Evolutionary conservation across 805 yeast genomes (phyloP).

Genomic region (Wickerhamiella musiphila): DNA sequence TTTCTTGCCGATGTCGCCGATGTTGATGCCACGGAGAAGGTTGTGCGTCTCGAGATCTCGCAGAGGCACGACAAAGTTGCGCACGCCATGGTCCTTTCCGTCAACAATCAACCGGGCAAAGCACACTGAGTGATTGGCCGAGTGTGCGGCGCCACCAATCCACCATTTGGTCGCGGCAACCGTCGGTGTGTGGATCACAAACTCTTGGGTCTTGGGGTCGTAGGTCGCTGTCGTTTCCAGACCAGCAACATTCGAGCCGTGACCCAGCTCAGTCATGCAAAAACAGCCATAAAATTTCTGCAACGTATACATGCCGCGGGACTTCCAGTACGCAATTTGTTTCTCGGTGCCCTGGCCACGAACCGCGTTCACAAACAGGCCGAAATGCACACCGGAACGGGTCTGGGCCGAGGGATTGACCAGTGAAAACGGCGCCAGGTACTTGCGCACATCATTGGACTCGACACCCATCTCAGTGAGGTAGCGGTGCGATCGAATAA

Average conservation of each 20-base stretch:
- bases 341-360: conserved; percentile 77
- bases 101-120: conserved; percentile 71
- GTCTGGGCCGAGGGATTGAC: conserved; percentile 66
- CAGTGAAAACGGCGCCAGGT: conserved; percentile 17
- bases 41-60: conserved; percentile 53
- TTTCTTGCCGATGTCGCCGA: conserved; percentile 88
- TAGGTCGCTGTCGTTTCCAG: conserved; percentile 84
- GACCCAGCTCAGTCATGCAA: conserved; percentile 86
- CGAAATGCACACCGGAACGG: conserved; percentile 75
- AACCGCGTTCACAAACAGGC: conserved; percentile 64
- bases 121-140: conserved; percentile 73
- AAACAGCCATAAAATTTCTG: conserved; percentile 56
- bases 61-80: conserved; percentile 79
- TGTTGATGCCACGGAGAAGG: conserved; percentile 57
- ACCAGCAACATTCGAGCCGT: conserved; percentile 88
- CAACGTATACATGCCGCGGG: conserved; percentile 29
- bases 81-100: conserved; percentile 81
- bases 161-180: conserved; percentile 94
- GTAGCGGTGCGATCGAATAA: conserved; percentile 13
- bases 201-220: conserved; percentile 45
- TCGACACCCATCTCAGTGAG: conserved; percentile 14
- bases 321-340: conserved; percentile 73
- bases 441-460: conserved; percentile 16
- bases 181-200: conserved; percentile 71
- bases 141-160: conserved; percentile 97